These are phyloP conservation scores for Monosporascus cannonballus DNA, from an alignment of 2,329 filamentous ascomycete species.

Conservation along the genomic window DNA sequence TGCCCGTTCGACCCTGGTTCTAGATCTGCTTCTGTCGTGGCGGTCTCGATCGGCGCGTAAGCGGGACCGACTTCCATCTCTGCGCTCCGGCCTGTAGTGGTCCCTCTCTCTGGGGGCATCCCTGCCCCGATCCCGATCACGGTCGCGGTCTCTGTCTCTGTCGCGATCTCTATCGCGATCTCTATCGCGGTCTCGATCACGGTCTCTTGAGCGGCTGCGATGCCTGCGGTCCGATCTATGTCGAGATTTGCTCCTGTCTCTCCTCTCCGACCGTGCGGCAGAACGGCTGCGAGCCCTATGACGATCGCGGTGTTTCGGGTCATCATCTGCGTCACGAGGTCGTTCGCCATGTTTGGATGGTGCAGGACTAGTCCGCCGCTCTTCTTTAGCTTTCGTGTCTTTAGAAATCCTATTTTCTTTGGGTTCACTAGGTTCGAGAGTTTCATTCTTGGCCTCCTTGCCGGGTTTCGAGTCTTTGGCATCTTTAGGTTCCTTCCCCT, in stretches of 20 bases:
- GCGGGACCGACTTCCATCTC: slow-evolving; percentile 23
- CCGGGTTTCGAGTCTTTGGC: slow-evolving; percentile 9
- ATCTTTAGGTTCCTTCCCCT: slow-evolving; percentile 15
- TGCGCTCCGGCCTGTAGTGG: slow-evolving; percentile 24
- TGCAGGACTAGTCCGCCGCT: slow-evolving; percentile 19
- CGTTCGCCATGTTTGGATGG: slow-evolving; percentile 20
- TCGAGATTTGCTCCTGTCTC: slow-evolving; percentile 20
- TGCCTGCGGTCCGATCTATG: slow-evolving; percentile 20
- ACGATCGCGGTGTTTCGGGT: slow-evolving; percentile 24
- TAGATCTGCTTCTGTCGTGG: slow-evolving; percentile 15
- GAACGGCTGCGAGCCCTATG: slow-evolving; percentile 21
- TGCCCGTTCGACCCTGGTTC: slow-evolving; percentile 14
- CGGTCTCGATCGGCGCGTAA: slow-evolving; percentile 19
- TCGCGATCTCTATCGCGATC: slow-evolving; percentile 16
- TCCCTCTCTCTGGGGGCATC: slow-evolving; percentile 17
- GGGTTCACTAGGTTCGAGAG: background rate
- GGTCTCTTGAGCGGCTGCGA: slow-evolving; percentile 33
- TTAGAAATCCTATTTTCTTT: slow-evolving; percentile 11
- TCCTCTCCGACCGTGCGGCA: slow-evolving; percentile 22
- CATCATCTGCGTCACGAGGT: slow-evolving; percentile 17
- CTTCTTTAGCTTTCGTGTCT: slow-evolving; percentile 15
- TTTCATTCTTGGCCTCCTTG: slow-evolving; percentile 14
- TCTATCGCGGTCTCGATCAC: slow-evolving; percentile 15
- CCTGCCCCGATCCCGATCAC: slow-evolving; percentile 13
- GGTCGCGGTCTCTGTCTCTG: slow-evolving; percentile 24